Base-by-base conservation (phyloP, 345 rosid genomes). In the Lumnitzera littorea region DNA sequence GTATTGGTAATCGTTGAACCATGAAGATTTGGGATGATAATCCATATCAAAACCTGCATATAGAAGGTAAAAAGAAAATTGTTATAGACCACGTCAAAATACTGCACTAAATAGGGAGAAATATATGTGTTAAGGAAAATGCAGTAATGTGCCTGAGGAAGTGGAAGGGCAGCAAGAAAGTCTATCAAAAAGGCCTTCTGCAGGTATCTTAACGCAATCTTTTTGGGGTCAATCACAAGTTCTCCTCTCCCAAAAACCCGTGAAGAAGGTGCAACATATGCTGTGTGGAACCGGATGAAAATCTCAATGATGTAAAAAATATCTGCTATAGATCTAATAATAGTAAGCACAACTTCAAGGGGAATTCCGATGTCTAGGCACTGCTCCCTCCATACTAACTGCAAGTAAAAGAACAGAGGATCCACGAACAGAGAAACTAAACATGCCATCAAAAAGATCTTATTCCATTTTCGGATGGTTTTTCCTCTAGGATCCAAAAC, bases 171-270 rank as follows among this genome's bases (percentile, higher is more conserved):
- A 10, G 80, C 80, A 29, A 74, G 48, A 20, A 78, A 64, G 61
- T 78, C 83, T 14, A 78, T 57, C 56, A 57, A 67, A 61, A 78
- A 78, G 55, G 69, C 77, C 12, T 69, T 63, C 27, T 71, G 66
- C 4, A 75, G 23, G 63, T 78, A 78, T 57, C 75, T 72, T 58
- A 54, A 7, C 0, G 75, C 75, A 55, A 78, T 78, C 77, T 58
- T 69, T 58, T 68, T 60, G 13, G 77, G 64, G 55, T 74, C 76
- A 58, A 78, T 78, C 13, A 78, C 74, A 16, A 78, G 78, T 41
- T 78, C 78, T 15, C 82, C 82, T 72, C 74, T 68, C 36, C 79
- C 76, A 16, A 78, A 78, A 16, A 78, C 68, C 17, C 79, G 79
- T 53, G 79, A 66, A 63, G 72, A 72, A 48, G 77, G 79, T 2